phyloP scores from a whole-genome alignment of 208 protist genomes.

The Leishmania tarentolae region DNA sequence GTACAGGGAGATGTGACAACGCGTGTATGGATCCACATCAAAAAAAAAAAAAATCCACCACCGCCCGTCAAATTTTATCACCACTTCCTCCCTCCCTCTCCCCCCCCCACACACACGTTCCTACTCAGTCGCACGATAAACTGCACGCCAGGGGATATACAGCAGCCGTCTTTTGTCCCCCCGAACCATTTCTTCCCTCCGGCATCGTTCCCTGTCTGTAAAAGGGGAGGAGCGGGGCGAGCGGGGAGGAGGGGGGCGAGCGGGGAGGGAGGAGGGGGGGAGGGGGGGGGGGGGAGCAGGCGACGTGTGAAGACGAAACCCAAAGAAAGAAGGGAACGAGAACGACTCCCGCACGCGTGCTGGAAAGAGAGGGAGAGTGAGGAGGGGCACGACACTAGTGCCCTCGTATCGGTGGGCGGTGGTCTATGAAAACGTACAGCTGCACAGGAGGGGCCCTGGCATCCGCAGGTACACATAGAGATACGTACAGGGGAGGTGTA shows the following conservation, averaged over 20 bases:
- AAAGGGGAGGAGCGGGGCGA: not conserved
- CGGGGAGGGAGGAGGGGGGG: too few species aligned
- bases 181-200: not conserved
- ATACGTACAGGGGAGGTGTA: not conserved
- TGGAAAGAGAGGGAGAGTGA: not conserved
- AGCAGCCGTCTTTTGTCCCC: too few species aligned
- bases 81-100: too few species aligned
- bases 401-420: too few species aligned
- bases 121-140: not conserved
- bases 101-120: not conserved
- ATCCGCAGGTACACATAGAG: not conserved
- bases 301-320: not conserved
- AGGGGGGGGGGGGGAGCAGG: not conserved
- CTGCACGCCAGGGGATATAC: not conserved
- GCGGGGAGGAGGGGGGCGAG: not conserved
- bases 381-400: not conserved
- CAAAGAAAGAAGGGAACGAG: not conserved
- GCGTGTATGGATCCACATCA: too few species aligned
- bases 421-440: not conserved
- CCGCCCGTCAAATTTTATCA: too few species aligned
- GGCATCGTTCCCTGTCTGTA: not conserved
- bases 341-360: too few species aligned
- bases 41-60: not conserved
- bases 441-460: too few species aligned
- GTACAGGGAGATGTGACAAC: not conserved